A percentile compares a stretch with the other conserved stretches of the same genome.
Conservation (phyloP, 1,284 basidiomycete genomes). For the Tilletia indica region DNA sequence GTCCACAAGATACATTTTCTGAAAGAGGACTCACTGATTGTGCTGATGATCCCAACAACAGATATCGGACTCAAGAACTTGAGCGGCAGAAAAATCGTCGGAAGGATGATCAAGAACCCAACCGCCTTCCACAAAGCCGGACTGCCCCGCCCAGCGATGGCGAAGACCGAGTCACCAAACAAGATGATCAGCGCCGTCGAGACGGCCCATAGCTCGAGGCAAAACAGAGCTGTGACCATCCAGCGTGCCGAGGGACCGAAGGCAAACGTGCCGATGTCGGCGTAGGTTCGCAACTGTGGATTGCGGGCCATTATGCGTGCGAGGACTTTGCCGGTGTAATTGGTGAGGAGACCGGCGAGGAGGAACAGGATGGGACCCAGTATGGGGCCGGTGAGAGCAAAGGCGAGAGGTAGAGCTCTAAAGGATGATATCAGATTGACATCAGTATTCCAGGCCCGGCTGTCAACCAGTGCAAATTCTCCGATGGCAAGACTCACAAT, state of each 20-base stretch:
- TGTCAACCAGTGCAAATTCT: too few species aligned
- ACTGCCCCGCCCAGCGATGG: slow-evolving; percentile 28
- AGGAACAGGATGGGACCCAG: slow-evolving; percentile 44
- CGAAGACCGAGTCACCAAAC: slow-evolving; percentile 47
- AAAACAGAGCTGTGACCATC: slow-evolving; percentile 50
- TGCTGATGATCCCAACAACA: slow-evolving; percentile 57
- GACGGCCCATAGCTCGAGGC: slow-evolving; percentile 52
- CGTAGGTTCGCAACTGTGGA: slow-evolving; percentile 48
- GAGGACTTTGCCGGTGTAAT: slow-evolving; percentile 54
- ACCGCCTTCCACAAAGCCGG: slow-evolving; percentile 39
- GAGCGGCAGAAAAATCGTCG: slow-evolving; percentile 49
- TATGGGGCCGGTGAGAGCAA: slow-evolving; percentile 46
- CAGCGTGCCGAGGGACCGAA: slow-evolving; percentile 46
- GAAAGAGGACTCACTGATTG: slow-evolving; percentile 24
- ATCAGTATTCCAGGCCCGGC: background rate
- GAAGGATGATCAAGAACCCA: slow-evolving; percentile 41
- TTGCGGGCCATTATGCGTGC: slow-evolving; percentile 50
- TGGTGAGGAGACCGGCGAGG: slow-evolving; percentile 47
- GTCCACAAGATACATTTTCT: background rate
- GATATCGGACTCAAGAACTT: slow-evolving; percentile 47
- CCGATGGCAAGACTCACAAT: slow-evolving; percentile 22
- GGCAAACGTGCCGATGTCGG: slow-evolving; percentile 52
- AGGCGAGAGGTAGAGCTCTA: slow-evolving; percentile 46
- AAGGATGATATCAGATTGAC: slow-evolving; percentile 22
- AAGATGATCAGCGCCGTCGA: slow-evolving; percentile 50